phyloP scores from a whole-genome alignment of 2,329 filamentous ascomycete genomes.

The Xylariaceae sp. region DNA sequence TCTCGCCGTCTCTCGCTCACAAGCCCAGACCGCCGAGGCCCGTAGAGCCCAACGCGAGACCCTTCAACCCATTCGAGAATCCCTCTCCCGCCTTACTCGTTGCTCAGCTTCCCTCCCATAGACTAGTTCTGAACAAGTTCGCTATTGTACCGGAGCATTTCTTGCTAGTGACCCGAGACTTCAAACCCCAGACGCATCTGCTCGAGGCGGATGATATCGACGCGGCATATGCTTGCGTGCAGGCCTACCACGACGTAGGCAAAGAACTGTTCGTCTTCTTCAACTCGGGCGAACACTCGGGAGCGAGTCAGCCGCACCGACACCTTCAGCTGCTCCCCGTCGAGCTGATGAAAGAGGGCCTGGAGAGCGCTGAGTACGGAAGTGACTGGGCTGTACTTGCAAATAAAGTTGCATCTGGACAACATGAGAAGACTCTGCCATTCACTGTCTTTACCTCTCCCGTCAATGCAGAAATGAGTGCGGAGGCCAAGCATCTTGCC shows the following conservation, averaged over 20 bases:
- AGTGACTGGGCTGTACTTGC: constrained; percentile 47
- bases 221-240: constrained; percentile 56
- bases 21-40: constrained; percentile 54
- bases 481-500: constrained; percentile 34
- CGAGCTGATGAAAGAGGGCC: constrained; percentile 53
- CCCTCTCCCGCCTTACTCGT: constrained; percentile 51
- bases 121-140: constrained; percentile 69
- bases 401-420: constrained; percentile 31
- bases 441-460: constrained; percentile 41
- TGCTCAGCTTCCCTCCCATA: constrained; percentile 51
- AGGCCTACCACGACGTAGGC: constrained; percentile 41
- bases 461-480: constrained; percentile 33
- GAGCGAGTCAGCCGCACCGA: constrained; percentile 65
- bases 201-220: constrained; percentile 56
- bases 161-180: constrained; percentile 60
- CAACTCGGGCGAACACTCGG: constrained; percentile 63
- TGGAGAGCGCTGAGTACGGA: constrained; percentile 30
- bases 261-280: constrained; percentile 59
- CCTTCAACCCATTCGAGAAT: constrained; percentile 60
- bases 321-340: constrained; percentile 68
- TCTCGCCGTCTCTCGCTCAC: constrained; percentile 60
- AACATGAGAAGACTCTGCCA: constrained; percentile 29
- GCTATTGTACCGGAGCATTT: constrained; percentile 66
- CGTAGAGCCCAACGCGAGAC: constrained; percentile 33
- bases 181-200: constrained; percentile 59